Percentiles rank a stretch among this genome's conserved stretches.
Evolutionary conservation across 257 asterid species (phyloP).

Genomic region (Striga asiatica): DNA sequence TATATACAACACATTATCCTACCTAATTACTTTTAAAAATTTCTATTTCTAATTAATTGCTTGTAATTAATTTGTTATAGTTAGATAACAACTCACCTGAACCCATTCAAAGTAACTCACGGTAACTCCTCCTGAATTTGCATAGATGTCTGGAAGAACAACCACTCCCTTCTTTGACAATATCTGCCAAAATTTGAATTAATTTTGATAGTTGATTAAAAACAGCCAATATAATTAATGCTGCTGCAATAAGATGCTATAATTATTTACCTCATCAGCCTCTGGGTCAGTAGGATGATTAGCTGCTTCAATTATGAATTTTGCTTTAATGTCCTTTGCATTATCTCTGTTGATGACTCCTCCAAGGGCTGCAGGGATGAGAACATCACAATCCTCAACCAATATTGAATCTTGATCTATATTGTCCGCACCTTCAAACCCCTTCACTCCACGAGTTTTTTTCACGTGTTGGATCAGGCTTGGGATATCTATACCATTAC

Average conservation of each 20-base stretch:
- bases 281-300: constrained; percentile 93
- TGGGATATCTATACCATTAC: constrained; percentile 41
- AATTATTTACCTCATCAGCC: constrained; percentile 58
- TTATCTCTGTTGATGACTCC: constrained; percentile 87
- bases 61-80: not conserved
- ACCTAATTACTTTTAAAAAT: no score
- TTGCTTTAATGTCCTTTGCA: constrained; percentile 68
- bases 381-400: constrained; percentile 73
- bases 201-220: not conserved
- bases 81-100: constrained; percentile 34
- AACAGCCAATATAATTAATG: not conserved
- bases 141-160: constrained; percentile 72
- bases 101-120: constrained; percentile 93
- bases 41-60: no score
- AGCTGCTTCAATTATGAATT: constrained; percentile 75
- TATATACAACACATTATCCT: no score
- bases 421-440: constrained; percentile 38
- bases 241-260: not conserved
- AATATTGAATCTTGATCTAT: constrained; percentile 43
- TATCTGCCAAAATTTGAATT: constrained; percentile 30
- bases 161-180: constrained; percentile 63
- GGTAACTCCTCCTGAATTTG: constrained; percentile 81
- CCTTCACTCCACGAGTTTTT: constrained; percentile 53
- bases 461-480: constrained; percentile 43
- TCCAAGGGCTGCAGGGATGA: constrained; percentile 89